Base-by-base conservation (phyloP, 2,329 filamentous ascomycete species). In the Aspergillus neoniger region DNA sequence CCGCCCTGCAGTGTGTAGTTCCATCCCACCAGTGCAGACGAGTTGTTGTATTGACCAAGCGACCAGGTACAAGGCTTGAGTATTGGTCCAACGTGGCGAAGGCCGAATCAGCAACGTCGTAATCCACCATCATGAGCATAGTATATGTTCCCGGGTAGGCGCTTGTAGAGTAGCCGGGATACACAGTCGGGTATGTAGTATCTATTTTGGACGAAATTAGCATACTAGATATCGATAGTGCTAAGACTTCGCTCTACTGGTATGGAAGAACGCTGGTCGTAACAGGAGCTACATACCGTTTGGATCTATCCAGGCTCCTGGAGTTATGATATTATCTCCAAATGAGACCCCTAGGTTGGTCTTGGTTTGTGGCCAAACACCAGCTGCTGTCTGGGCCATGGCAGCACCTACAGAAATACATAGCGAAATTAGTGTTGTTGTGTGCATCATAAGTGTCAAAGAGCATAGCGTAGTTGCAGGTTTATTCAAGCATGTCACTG, bases 11-110 rank as follows among this genome's bases (percentile, higher is more conserved):
- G 14, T 15, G 50, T 53, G 17, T 23, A 41, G 19, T 53, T 41
- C 8, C 50, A 19, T 15, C 50, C 50, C 50, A 53, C 50, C 50
- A 41, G 19, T 53, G 50, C 32, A 53, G 17, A n/a, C 50, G 50
- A 17, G 50, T 41, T 3, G 50, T 53, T 8, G 17, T 53, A 4
- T 53, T 53, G 32, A 25, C 12, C n/a, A 38, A 15, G 2, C 21
- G 50, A 1, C 50, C 50, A 9, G 19, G 19, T 6, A 53, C 32
- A 39, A 53, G 50, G 6, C 32, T 53, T 3, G 30, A 2, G 32
- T 53, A 53, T 23, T 53, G 12, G 50, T 28, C 32, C 5, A 19
- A 19, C 12, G 50, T 15, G 19, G 50, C 38, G 50, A 53, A 36
- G 15, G 32, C 50, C 6, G 50, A 53, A 23, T 53, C 32, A 14